Evolutionary conservation across 202 grass and related monocot genomes (phyloP), one percentile per base, ranked within the genome.

Genomic region (Elaeis oleifera): DNA sequence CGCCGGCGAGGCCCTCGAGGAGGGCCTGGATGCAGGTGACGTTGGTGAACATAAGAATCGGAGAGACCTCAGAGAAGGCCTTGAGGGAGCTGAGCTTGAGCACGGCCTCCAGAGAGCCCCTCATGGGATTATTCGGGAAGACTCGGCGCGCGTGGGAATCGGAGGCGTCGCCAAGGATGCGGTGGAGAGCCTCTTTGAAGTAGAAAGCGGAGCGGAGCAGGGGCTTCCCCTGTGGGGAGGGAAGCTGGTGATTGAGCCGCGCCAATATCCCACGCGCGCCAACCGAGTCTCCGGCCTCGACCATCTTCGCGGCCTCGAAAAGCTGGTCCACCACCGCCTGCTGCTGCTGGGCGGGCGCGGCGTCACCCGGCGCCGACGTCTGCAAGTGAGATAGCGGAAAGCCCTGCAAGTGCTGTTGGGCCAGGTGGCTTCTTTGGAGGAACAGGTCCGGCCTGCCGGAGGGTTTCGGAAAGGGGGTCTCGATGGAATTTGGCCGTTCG

Each of bases 171-270:
- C 36, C 36, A 26, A 89, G 67, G 71, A 84, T 74, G 0, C 85
- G 68, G 63, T 83, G 69, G 61, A 95, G 16, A 17, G 85, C 85
- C 85, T 95, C 85, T 77, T 89, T 95, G 82, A 86, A 95, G 79
- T 95, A 89, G 74, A 89, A 95, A 80, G 85, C 82, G 1, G 90
- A 85, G 69, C 90, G 90, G 25, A 95, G 71, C 18, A 86, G 67
- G 65, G 90, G 85, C 85, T 70, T 85, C 79, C 90, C 90, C 81
- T 80, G 69, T 63, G 73, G 32, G 28, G 74, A 72, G 85, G 85
- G 85, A 74, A 89, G 74, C 81, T 75, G 78, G 23, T 89, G 83
- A 89, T 89, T 89, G 85, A 89, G 85, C 85, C 85, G 85, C 81
- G 85, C 85, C 85, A 89, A 89, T 89, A 89, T 83, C 78, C 80